Evolutionary conservation across 2,329 filamentous ascomycete genomes (phyloP).

Genomic region (Cladosporium velox): DNA sequence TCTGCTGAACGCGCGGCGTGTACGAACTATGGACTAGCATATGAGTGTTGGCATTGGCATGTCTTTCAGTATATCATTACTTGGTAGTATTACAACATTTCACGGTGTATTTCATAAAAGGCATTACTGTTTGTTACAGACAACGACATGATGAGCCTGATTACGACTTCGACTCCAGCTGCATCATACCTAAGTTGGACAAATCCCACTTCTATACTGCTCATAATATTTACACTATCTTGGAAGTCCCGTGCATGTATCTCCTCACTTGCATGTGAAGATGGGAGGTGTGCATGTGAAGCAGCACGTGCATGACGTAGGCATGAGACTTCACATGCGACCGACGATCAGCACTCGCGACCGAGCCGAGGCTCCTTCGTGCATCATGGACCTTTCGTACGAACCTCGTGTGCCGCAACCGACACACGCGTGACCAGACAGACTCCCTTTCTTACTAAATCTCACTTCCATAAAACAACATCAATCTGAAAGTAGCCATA

Average conservation of each 20-base stretch:
- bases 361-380: not conserved
- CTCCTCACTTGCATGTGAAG: not conserved
- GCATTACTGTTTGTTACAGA: not conserved
- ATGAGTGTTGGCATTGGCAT: not conserved
- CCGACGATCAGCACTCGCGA: not conserved
- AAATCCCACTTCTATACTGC: too few species aligned
- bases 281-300: not conserved
- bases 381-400: slow-evolving; percentile 4
- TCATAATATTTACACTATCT: not conserved
- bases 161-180: too few species aligned
- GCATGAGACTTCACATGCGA: not conserved
- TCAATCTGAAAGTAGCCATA: not conserved
- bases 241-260: not conserved
- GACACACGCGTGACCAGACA: slow-evolving; percentile 2
- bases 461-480: not conserved
- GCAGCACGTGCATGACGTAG: slow-evolving; percentile 1
- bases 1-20: not conserved
- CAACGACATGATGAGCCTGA: not conserved
- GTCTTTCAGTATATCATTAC: not conserved
- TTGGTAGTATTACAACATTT: not conserved
- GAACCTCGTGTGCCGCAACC: slow-evolving; percentile 5
- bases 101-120: not conserved
- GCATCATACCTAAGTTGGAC: too few species aligned
- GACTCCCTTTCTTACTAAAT: not conserved
- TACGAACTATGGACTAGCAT: not conserved